phyloP scores from a whole-genome alignment of 1,139 yeast species.

The Saccharomyces pastorianus region DNA sequence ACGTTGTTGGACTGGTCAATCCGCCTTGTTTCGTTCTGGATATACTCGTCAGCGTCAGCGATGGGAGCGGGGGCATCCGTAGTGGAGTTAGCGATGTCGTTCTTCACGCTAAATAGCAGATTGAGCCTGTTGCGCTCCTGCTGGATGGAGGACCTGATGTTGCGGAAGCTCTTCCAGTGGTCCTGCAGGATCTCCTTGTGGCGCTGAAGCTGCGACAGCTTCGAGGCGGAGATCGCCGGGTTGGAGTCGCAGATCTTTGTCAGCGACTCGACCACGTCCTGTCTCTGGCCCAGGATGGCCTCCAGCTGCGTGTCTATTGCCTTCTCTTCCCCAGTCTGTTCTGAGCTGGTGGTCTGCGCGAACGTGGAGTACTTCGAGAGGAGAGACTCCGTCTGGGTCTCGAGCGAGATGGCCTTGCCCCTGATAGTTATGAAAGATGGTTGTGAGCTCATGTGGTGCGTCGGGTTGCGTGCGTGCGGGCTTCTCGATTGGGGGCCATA shows the following conservation, averaged over 20 bases:
- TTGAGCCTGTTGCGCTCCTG: slow-evolving; percentile 74
- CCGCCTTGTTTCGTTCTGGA: slow-evolving; percentile 66
- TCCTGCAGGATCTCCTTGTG: slow-evolving; percentile 72
- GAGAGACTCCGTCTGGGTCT: slow-evolving; percentile 46
- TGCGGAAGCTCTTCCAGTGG: slow-evolving; percentile 54
- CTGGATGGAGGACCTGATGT: slow-evolving; percentile 50
- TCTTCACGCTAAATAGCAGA: slow-evolving; percentile 63
- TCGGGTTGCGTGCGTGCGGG: neutral
- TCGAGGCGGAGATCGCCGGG: slow-evolving; percentile 55
- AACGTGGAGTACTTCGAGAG: slow-evolving; percentile 45
- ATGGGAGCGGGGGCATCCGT: slow-evolving; percentile 15
- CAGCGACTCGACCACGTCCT: slow-evolving; percentile 35
- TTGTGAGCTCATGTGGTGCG: neutral
- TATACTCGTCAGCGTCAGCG: slow-evolving; percentile 52
- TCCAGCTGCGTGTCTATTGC: slow-evolving; percentile 39
- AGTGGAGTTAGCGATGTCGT: slow-evolving; percentile 48
- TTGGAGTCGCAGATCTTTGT: slow-evolving; percentile 48
- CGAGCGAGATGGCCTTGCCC: slow-evolving; percentile 48
- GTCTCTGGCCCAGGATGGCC: slow-evolving; percentile 35
- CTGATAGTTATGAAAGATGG: slow-evolving; percentile 42
- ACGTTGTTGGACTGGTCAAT: slow-evolving; percentile 66
- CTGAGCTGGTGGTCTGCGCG: slow-evolving; percentile 44
- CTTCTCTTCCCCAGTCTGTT: slow-evolving; percentile 42
- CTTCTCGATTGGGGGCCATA: neutral
- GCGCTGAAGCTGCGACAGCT: slow-evolving; percentile 72